Evolutionary conservation across 495 filamentous ascomycete species (phyloP).

Genomic region (Podospora pseudopauciseta): DNA sequence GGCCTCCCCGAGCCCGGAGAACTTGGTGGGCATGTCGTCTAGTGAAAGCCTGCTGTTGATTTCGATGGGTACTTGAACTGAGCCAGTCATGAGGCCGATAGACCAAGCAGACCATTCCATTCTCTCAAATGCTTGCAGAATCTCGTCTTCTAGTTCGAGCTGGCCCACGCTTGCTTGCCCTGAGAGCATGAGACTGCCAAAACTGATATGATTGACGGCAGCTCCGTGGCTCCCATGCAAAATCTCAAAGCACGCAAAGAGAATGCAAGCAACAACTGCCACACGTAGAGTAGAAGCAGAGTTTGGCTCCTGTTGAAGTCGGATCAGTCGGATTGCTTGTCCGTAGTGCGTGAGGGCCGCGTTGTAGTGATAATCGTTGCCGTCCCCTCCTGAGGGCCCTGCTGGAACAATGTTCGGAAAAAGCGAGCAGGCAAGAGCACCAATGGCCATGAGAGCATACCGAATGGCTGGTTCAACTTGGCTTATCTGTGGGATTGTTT

Average conservation of each 20-base stretch:
- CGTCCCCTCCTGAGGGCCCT: neutral
- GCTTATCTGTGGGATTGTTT: slow-evolving; percentile 25
- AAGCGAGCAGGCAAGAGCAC: slow-evolving; percentile 22
- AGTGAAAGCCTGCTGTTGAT: neutral
- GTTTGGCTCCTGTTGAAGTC: slow-evolving; percentile 16
- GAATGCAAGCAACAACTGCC: slow-evolving; percentile 27
- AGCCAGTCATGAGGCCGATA: slow-evolving; percentile 7
- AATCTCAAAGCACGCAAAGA: slow-evolving; percentile 31
- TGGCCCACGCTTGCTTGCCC: slow-evolving; percentile 15
- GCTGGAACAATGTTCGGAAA: slow-evolving; percentile 2
- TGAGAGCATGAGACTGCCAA: slow-evolving; percentile 25
- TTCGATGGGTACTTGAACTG: slow-evolving; percentile 4
- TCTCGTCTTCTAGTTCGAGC: slow-evolving; percentile 25
- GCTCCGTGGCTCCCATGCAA: slow-evolving; percentile 25
- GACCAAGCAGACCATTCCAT: slow-evolving; percentile 26
- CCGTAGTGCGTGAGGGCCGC: slow-evolving; percentile 29
- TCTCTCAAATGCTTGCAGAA: slow-evolving; percentile 26
- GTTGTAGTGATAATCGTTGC: slow-evolving; percentile 21
- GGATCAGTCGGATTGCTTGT: slow-evolving; percentile 21
- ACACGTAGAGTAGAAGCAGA: slow-evolving; percentile 17
- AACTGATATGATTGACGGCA: slow-evolving; percentile 28
- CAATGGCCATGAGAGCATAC: slow-evolving; percentile 30
- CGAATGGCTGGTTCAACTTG: slow-evolving; percentile 20
- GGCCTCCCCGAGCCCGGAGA: slow-evolving; percentile 21
- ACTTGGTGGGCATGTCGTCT: slow-evolving; percentile 13